Base-by-base conservation (phyloP, 805 yeast species). In the Ogataea pignaliae region DNA sequence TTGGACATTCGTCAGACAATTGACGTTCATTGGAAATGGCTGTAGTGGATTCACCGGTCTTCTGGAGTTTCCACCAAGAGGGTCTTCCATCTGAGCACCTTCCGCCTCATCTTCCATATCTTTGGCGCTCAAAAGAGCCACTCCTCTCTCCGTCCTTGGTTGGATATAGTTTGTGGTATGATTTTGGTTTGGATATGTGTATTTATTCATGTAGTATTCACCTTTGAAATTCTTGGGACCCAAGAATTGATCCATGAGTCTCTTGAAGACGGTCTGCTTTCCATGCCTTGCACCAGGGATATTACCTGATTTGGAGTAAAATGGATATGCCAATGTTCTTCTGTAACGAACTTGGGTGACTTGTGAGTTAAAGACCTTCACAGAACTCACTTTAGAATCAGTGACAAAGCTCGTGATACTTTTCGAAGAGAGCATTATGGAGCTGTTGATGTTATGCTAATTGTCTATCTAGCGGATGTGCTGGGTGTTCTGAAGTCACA, bases 221-320 rank as follows among this genome's bases (percentile, higher is more conserved):
- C 96, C 96, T 63, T 84, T 83, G 66, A 79, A 79, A 65, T 88
- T 88, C 61, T 73, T 78, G 33, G 91, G 91, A 3, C 97, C 97
- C 44, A 89, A 69, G 68, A 88, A 89, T 51, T 75, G 78, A 52
- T 79, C 78, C 76, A 88, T 70, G 34, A 80, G 79, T 60, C 78
- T 72, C 55, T 77, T 78, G 59, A 84, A 71, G 46, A 75, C 77
- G 9, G 85, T 73, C 51, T 62, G 66, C 41, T 71, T 73, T 47
- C 63, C 59, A 51, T 63, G 46, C 43, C 61, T 52, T 17, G 60
- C 43, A 21, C 64, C 63, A 30, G 65, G 65, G 69, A 70, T 55
- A 62, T 69, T 50, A 46, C 68, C 68, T 43, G 71, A 66, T 45
- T 67, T 70, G n/a, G 73, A 72, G 52, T 75, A 77, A 36, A 63